These are phyloP conservation scores for Penicillium canescens DNA, from an alignment of 495 filamentous ascomycete species.

Conservation along the genomic window DNA sequence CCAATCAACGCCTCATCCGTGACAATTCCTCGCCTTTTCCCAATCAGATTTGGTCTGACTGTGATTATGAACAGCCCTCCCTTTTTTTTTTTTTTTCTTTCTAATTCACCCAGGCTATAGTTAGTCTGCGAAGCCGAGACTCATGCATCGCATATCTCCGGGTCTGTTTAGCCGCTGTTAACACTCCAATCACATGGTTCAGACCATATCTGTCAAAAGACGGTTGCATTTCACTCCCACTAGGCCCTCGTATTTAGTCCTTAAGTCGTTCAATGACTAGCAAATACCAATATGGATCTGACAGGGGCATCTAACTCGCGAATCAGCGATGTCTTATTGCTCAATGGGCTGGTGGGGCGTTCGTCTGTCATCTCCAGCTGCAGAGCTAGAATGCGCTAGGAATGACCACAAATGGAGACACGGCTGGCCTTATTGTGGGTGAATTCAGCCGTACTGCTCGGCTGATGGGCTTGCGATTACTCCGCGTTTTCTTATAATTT, in stretches of 20 bases:
- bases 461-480: conserved; percentile 9
- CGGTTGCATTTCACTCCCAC: not conserved
- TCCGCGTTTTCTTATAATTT: conserved; percentile 12
- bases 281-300: not conserved
- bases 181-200: conserved; percentile 2
- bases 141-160: conserved; percentile 2
- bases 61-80: not conserved
- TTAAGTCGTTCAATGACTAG: not conserved
- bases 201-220: not conserved
- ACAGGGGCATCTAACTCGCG: conserved; percentile 14
- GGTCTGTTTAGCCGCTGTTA: not conserved
- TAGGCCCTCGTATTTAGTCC: not conserved
- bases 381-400: not conserved
- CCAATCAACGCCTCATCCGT: conserved; percentile 13
- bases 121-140: not conserved
- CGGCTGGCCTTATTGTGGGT: conserved; percentile 5
- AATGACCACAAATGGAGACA: conserved; percentile 8
- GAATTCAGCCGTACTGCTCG: conserved; percentile 18
- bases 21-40: not conserved
- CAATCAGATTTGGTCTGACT: not conserved
- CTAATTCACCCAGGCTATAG: too few species aligned
- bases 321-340: conserved; percentile 17
- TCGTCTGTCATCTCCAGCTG: conserved; percentile 13
- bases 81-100: not conserved
- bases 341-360: conserved; percentile 18